Percentiles rank a stretch among this genome's conserved stretches.
phyloP scores from a whole-genome alignment of 305 asterid species.

The Fraxinus angustifolia region DNA sequence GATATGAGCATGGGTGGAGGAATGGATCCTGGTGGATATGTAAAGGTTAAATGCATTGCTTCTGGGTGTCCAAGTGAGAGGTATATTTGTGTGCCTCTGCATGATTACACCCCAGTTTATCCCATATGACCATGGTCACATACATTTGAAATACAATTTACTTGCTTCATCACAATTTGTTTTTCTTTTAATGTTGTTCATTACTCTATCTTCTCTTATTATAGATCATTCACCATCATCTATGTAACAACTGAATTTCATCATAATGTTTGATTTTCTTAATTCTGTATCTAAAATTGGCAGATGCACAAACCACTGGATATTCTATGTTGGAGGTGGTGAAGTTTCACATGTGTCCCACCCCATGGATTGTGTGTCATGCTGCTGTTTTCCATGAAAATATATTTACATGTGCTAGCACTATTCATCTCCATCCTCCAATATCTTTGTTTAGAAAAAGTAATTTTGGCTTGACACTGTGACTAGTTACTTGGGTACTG shows the following conservation, averaged over 20 bases:
- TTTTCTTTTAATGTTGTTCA: constrained; percentile 5
- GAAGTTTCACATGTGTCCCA: background rate
- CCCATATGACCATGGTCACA: constrained; percentile 13
- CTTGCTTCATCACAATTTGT: background rate
- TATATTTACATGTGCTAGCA: background rate
- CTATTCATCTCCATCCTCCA: background rate
- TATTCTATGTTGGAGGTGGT: constrained; percentile 9
- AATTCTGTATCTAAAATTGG: background rate
- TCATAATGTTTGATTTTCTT: background rate
- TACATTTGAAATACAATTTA: constrained; percentile 6
- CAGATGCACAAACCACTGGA: background rate
- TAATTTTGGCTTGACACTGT: background rate
- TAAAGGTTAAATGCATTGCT: constrained; percentile 75
- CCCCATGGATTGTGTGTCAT: background rate
- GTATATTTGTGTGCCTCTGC: constrained; percentile 32
- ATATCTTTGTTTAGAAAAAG: background rate
- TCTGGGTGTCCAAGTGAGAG: constrained; percentile 69
- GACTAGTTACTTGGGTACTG: background rate
- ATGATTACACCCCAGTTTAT: constrained; percentile 6
- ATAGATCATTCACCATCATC: background rate
- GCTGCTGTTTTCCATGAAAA: background rate
- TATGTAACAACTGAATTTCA: background rate
- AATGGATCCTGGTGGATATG: constrained; percentile 93
- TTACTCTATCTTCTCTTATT: constrained; percentile 3
- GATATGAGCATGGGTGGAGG: constrained; percentile 72